Percentiles rank a stretch among this genome's conserved stretches.
Conservation (phyloP, 371 early-diverging fungal species). For the Mortierella sp. region DNA sequence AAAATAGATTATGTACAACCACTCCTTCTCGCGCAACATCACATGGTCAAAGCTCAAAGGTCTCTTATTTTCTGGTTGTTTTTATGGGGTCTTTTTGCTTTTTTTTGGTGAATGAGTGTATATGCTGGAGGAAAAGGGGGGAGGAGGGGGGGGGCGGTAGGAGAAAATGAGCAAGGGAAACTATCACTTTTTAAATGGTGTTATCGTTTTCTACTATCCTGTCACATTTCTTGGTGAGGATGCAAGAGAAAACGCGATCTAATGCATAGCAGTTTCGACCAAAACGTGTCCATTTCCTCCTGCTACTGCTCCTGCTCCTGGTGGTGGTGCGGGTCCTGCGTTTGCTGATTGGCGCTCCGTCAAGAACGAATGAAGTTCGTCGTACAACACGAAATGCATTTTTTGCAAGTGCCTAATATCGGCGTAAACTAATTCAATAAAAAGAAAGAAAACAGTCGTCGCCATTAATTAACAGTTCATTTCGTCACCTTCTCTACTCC, state of each 20-base stretch:
- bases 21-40: background rate
- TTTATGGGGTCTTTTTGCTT: background rate
- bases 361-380: conserved; percentile 52
- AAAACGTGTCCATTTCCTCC: conserved; percentile 32
- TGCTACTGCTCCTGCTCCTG: conserved; percentile 10
- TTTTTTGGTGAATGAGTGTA: background rate
- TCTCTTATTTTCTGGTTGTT: conserved; percentile 4
- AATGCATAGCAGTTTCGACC: conserved; percentile 23
- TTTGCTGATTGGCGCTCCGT: conserved; percentile 40
- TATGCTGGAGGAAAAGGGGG: background rate
- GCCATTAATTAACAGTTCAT: background rate
- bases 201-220: background rate
- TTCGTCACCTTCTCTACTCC: background rate
- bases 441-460: background rate
- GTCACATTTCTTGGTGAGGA: background rate
- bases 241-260: background rate
- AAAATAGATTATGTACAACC: background rate
- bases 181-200: background rate
- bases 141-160: background rate
- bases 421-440: conserved; percentile 33
- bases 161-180: background rate
- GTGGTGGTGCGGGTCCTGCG: background rate
- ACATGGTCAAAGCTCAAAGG: background rate
- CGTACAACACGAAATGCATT: conserved; percentile 47
- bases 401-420: conserved; percentile 51